Evolutionary conservation across 2,329 filamentous ascomycete genomes (phyloP).

Genomic region (Fusarium phyllophilum): DNA sequence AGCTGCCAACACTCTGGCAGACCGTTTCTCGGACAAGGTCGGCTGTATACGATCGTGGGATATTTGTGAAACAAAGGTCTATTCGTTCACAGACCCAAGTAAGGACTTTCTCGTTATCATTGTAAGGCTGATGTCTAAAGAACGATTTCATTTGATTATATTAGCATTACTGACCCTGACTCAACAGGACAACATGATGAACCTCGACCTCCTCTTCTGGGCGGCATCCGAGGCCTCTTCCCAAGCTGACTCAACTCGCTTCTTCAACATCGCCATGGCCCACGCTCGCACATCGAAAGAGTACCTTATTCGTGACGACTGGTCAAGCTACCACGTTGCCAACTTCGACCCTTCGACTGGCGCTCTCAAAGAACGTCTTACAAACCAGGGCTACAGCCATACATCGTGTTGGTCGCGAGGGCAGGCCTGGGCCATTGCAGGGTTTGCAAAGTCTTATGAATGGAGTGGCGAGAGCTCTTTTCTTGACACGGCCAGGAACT

Average conservation of each 20-base stretch:
- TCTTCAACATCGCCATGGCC: conserved; percentile 49
- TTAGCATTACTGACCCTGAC: not conserved
- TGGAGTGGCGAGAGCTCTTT: conserved; percentile 57
- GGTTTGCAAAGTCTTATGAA: conserved; percentile 57
- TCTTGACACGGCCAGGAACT: conserved; percentile 53
- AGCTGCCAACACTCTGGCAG: conserved; percentile 51
- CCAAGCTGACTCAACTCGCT: not conserved
- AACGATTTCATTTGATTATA: rapidly evolving
- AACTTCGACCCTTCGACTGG: conserved; percentile 57
- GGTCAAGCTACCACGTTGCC: conserved; percentile 56
- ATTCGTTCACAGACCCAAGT: conserved; percentile 49
- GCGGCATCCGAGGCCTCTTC: conserved; percentile 41
- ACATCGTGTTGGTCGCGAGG: conserved; percentile 59
- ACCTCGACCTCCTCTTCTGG: conserved; percentile 56
- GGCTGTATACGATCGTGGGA: conserved; percentile 57
- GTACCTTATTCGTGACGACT: conserved; percentile 53
- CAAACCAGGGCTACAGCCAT: conserved; percentile 58
- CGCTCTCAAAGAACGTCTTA: conserved; percentile 52
- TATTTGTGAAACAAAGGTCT: conserved; percentile 52
- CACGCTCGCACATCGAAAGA: conserved; percentile 54
- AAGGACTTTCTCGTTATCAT: conserved; percentile 55
- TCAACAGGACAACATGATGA: conserved; percentile 52
- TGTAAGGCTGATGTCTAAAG: conserved; percentile 33
- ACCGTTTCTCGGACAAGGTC: conserved; percentile 49
- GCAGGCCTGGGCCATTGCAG: conserved; percentile 60